Base-by-base conservation (phyloP, 345 rosid genomes). In the Gynandropsis gynandra region DNA sequence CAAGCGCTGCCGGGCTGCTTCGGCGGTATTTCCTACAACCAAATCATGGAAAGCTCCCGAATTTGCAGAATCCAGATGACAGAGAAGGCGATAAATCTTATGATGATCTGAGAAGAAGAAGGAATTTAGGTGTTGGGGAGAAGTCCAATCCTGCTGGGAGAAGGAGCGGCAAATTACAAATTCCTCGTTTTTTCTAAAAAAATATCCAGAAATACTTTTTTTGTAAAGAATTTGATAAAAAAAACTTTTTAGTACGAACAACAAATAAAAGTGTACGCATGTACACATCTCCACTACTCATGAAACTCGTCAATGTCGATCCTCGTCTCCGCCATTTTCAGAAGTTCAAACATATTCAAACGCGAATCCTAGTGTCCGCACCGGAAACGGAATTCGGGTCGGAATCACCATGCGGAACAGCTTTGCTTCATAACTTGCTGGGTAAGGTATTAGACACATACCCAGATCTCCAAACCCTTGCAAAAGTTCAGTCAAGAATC, bases 21-120 rank as follows among this genome's bases (percentile, higher is more conserved):
- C 87, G 13, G 66, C 63, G 41, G 78, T 77, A 60, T 89, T 81
- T 45, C 83, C 85, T 5, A 70, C 78, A 42, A 87, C 82, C 77
- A 82, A 80, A 74, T 89, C 95, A 37, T 82, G 66, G 68, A 89
- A 89, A 39, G 87, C 5, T 24, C 5, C 29, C 29, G 29, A n/a
- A 24, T 24, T 24, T 24, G 29, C 29, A 24, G 29, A 24, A 24
- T 2, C 29, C 5, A n/a, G n/a, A n/a, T 24, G 2, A 24, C 29
- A 2, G 5, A 24, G 5, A 24, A n/a, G n/a, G n/a, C n/a, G n/a
- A n/a, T n/a, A 24, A 24, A 24, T 24, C 5, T 24, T 5, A 2
- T 2, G 5, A 24, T 24, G 29, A 24, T 24, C 29, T 24, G 29
- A 2, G 29, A 24, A n/a, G n/a, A n/a, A n/a, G n/a, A 24, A 24